Evolutionary conservation across 148 eudicot genomes (phyloP), one percentile per base, ranked within the genome.

Genomic region (Nepenthes gracilis): DNA sequence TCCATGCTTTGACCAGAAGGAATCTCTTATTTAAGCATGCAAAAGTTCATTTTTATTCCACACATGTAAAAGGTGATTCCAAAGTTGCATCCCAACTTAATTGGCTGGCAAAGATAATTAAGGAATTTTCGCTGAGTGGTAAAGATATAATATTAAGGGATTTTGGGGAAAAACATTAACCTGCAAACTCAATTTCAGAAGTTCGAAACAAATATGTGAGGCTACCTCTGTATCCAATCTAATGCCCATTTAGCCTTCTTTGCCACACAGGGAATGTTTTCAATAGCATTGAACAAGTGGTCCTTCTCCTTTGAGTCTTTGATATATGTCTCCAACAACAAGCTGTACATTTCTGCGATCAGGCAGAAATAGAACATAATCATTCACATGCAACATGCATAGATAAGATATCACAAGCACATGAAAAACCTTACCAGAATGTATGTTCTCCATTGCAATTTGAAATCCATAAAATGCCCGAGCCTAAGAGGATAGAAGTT

Each of bases 381-480:
- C 63, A 59, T 54, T 15, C 60, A 65, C 36, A 6, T 13, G 35
- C 54, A 55, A 48, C 35, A 63, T 52, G 61, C 38, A 36, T 15
- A 36, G 11, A 50, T 12, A 6, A 34, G 55, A 50, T 6, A 47
- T 51, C 58, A 38, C 43, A 36, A 58, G 33, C 47, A 23, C 52
- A 53, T 12, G 12, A 63, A 45, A 64, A 64, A 58, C 8, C 49
- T 47, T 75, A 80, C 95, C 96, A 62, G 93, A 89, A 68, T 89
- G 96, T 55, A 89, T 64, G 67, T 89, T 86, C 73, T 85, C 96
- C 80, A 85, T 86, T 10, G 96, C 96, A 59, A 79, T 81, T 72
- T 89, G 96, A 73, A 89, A 89, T 14, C 96, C 96, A 53, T 89
- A 89, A 64, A 89, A 89, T 59, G 96, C 96, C n/a, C 93, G 85